Evolutionary conservation across 2,329 filamentous ascomycete species (phyloP).

Genomic region (Zasmidium angulare): DNA sequence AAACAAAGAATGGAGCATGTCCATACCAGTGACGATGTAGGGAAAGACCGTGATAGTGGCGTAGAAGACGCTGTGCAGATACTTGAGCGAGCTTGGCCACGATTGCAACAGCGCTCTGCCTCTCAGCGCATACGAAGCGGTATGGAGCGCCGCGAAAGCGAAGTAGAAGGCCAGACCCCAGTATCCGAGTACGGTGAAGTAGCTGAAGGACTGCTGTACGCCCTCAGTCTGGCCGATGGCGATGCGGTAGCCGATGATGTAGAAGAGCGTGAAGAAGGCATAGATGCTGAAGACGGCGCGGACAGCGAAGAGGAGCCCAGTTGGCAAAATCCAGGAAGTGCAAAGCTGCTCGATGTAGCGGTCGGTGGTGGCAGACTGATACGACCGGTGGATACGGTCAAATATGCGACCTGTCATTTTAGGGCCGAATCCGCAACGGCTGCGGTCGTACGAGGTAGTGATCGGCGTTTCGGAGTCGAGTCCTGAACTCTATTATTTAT

Average conservation of each 20-base stretch:
- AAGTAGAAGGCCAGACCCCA: constrained; percentile 84
- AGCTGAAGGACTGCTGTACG: constrained; percentile 66
- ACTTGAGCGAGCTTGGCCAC: constrained; percentile 40
- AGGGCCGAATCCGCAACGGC: neutral
- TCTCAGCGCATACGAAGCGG: constrained; percentile 58
- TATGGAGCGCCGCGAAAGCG: constrained; percentile 66
- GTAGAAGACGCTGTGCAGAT: constrained; percentile 43
- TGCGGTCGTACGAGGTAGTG: neutral
- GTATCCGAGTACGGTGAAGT: constrained; percentile 79
- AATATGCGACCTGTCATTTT: constrained; percentile 3
- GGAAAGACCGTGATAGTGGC: constrained; percentile 44
- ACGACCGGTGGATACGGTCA: constrained; percentile 5
- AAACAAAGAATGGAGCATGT: constrained; percentile 2
- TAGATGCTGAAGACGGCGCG: constrained; percentile 61
- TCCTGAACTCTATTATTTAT: neutral
- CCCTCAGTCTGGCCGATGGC: constrained; percentile 49
- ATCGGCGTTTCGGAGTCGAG: neutral
- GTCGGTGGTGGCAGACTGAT: constrained; percentile 13
- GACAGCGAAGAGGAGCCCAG: constrained; percentile 59
- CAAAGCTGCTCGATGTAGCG: constrained; percentile 56
- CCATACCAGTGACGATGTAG: constrained; percentile 46
- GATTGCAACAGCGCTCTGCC: constrained; percentile 38
- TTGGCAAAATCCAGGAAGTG: constrained; percentile 78
- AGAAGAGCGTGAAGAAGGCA: constrained; percentile 67
- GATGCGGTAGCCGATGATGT: constrained; percentile 66